Base-by-base conservation (phyloP, 2,329 filamentous ascomycete genomes). In the Alternaria brassicicola region DNA sequence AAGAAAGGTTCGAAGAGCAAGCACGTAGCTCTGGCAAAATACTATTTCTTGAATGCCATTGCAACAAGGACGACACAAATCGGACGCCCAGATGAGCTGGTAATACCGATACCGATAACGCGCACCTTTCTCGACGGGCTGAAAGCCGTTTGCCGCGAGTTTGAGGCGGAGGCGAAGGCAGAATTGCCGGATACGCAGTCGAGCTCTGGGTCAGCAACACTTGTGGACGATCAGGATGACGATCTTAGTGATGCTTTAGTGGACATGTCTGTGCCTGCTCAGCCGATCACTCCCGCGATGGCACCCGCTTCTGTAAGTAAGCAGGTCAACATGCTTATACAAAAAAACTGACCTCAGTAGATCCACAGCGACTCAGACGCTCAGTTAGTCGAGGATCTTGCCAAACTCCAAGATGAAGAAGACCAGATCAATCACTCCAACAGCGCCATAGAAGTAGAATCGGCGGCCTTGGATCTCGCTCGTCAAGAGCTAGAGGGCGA, bases 21-120 rank as follows among this genome's bases (percentile, higher is more conserved):
- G 23, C 2, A 53, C 15, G 15, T 30, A 1, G 57, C 61, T 13
- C 48, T 63, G 1, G 55, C 55, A 1, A 55, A 43, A 5, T 63
- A 58, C 15, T 61, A 63, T n/a, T 61, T 56, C 17, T 13, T 63
- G 0, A 6, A 47, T 25, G 47, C 28, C 6, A 36, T 63, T 1
- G 57, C 23, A 2, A 19, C 26, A 3, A 26, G 3, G 13, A 38
- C 42, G 19, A n/a, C n/a, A 17, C 1, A 39, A 13, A 31, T 17
- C 10, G 43, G 21, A 17, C 2, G 23, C 3, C 8, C 5, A 8
- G 4, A 15, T 6, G 42, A 45, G 3, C 26, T 45, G 3, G 2
- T 3, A n/a, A 30, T 19, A 21, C 6, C 42, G 3, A 45, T 45
- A 45, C 6, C 42, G 3, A 9, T 45, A 13, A 19, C n/a, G 6